A percentile compares a stretch with the other conserved stretches of the same genome.
Evolutionary conservation across 768 basidiomycete species (phyloP).

Genomic region (Leccinum ochraceum): DNA sequence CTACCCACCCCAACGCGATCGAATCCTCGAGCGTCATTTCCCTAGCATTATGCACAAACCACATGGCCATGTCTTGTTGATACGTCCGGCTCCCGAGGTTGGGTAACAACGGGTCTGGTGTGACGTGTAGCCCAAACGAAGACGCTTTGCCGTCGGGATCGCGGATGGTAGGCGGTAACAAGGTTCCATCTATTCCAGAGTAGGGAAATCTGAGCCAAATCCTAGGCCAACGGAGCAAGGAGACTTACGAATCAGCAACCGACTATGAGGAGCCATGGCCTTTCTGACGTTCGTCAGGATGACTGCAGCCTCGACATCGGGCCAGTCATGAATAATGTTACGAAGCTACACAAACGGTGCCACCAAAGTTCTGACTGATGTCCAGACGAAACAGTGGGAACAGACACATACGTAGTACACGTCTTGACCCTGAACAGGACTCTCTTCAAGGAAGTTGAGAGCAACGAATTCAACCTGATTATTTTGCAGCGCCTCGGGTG

Average conservation of each 20-base stretch:
- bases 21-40: constrained; percentile 39
- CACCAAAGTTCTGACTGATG: neutral
- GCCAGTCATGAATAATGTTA: constrained; percentile 39
- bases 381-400: neutral
- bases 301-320: constrained; percentile 31
- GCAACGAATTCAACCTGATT: constrained; percentile 1
- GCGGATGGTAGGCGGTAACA: constrained; percentile 12
- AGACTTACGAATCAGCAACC: constrained; percentile 37
- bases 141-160: neutral
- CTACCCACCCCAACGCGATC: neutral
- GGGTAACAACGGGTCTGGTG: constrained; percentile 47
- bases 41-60: constrained; percentile 40
- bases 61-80: constrained; percentile 49
- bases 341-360: constrained; percentile 16
- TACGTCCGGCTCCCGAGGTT: constrained; percentile 47
- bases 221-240: no score
- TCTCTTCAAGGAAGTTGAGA: neutral
- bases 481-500: constrained; percentile 11
- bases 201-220: neutral
- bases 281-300: constrained; percentile 33
- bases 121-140: constrained; percentile 22
- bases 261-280: constrained; percentile 32
- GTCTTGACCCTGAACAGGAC: neutral
- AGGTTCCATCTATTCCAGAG: constrained; percentile 20
- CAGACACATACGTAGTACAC: neutral